These are phyloP conservation scores for Botrytis tulipae DNA, from an alignment of 2,329 filamentous ascomycete genomes.

Conservation along the genomic window DNA sequence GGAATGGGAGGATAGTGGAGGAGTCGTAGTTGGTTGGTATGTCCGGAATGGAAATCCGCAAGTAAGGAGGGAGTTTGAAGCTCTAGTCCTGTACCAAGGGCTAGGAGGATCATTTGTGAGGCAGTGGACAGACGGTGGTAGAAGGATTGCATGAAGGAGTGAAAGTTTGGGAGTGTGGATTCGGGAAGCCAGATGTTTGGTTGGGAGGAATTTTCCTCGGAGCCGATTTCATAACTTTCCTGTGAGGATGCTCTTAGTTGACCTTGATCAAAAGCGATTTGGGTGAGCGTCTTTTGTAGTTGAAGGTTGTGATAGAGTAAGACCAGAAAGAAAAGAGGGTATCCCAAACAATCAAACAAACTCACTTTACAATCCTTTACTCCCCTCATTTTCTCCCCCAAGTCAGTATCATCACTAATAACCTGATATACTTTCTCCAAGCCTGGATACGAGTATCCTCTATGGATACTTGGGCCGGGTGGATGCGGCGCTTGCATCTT, in stretches of 20 bases:
- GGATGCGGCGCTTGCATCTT: slow-evolving; percentile 52
- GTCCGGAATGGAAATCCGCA: slow-evolving; percentile 50
- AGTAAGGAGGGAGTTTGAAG: slow-evolving; percentile 47
- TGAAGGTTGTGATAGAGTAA: neutral
- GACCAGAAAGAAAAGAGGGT: neutral
- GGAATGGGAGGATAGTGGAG: slow-evolving; percentile 57
- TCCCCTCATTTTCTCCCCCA: slow-evolving; percentile 44
- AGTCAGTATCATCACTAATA: slow-evolving; percentile 44
- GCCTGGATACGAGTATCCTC: slow-evolving; percentile 56
- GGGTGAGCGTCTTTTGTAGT: neutral
- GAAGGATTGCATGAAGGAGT: slow-evolving; percentile 48
- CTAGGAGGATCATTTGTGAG: slow-evolving; percentile 45
- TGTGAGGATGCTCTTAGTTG: slow-evolving; percentile 27
- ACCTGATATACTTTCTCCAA: slow-evolving; percentile 53
- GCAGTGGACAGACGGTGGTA: slow-evolving; percentile 48
- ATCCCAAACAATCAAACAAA: neutral
- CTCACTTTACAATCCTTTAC: slow-evolving; percentile 52
- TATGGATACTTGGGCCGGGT: slow-evolving; percentile 48
- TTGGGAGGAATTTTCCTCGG: slow-evolving; percentile 45
- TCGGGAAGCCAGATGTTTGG: slow-evolving; percentile 52
- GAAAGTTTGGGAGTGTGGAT: slow-evolving; percentile 46
- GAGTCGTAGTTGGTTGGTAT: slow-evolving; percentile 59
- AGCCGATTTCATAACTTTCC: slow-evolving; percentile 54
- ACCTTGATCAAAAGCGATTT: accelerated
- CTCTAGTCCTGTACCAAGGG: slow-evolving; percentile 48